These are phyloP conservation scores for Leptographium wingfieldii DNA, from an alignment of 2,329 filamentous ascomycete genomes.

Conservation along the genomic window DNA sequence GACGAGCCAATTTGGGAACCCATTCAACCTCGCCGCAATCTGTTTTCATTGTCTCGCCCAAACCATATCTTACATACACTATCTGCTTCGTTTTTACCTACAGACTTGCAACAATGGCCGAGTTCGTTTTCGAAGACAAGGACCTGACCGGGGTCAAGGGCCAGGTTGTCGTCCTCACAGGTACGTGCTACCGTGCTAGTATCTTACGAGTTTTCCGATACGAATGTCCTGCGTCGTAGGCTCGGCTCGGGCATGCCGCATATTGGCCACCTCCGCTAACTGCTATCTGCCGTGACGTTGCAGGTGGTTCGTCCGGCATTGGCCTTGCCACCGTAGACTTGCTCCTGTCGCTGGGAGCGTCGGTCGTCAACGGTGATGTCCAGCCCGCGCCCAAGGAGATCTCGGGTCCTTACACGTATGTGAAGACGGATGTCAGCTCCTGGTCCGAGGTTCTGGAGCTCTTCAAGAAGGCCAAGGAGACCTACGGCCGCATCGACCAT, in stretches of 20 bases:
- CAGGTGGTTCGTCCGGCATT: conserved; percentile 1
- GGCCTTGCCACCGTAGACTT: conserved; percentile 1
- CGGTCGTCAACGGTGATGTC: not conserved
- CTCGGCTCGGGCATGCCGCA: not conserved
- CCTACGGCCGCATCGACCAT: not conserved
- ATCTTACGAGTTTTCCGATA: not conserved
- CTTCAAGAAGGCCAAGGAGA: not conserved
- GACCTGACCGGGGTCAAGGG: not conserved
- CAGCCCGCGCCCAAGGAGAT: not conserved
- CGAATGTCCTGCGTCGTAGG: not conserved
- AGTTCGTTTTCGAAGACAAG: not conserved
- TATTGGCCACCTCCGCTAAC: not conserved
- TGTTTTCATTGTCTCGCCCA: too few species aligned
- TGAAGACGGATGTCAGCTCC: not conserved
- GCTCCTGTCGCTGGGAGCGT: not conserved
- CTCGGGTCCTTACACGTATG: not conserved
- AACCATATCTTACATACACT: too few species aligned
- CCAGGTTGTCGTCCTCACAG: conserved; percentile 1
- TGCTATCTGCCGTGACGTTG: not conserved
- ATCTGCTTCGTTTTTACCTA: too few species aligned
- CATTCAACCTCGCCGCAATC: too few species aligned
- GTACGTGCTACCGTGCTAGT: not conserved
- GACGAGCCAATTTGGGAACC: too few species aligned
- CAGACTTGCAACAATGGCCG: not conserved
- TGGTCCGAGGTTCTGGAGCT: not conserved